Base-by-base conservation (phyloP, 2,329 filamentous ascomycete genomes). In the Colletotrichum sp. region DNA sequence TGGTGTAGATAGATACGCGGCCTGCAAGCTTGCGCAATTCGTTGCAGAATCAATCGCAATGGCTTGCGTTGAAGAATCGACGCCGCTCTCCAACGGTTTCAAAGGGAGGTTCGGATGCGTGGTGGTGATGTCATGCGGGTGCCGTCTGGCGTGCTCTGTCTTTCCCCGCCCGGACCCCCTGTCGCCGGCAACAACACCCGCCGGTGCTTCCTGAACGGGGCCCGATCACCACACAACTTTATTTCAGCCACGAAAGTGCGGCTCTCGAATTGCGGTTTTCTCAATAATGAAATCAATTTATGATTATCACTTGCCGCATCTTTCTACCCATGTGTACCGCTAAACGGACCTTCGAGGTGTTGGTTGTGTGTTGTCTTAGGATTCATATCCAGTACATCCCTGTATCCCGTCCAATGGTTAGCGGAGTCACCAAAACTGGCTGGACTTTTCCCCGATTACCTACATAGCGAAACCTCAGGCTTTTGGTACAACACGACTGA, bases 81-180 rank as follows among this genome's bases (percentile, higher is more conserved):
- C 13, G 55, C 16, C 8, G 30, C 4, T 10, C 55, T 21, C 39
- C 18, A 15, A 52, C 15, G 34, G 59, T 69, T 69, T 65, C 59
- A 34, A n/a, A 52, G 64, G 59, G 70, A 69, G 39, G 39, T 13
- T 24, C 24, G 16, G 13, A 49, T 44, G 59, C 44, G 24, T 26
- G 30, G 62, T 65, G 64, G 65, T 76, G 74, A 76, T 76, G 74
- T 76, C 74, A 76, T 76, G 71, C 59, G 21, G 32, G n/a, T 39
- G 16, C 44, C 64, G 57, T 76, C 74, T 76, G 74, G 74, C 74
- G 59, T 76, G 74, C 71, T 66, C 49, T n/a, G 18, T 52, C n/a
- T 52, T 52, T 55, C 70, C 73, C 69, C 70, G 55, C 73, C 63
- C 57, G 30, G 64, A 68, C 26, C 69, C 69, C 55, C 32, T 64